Base-by-base conservation (phyloP, 257 asterid species). In the Gynochthodes officinalis region DNA sequence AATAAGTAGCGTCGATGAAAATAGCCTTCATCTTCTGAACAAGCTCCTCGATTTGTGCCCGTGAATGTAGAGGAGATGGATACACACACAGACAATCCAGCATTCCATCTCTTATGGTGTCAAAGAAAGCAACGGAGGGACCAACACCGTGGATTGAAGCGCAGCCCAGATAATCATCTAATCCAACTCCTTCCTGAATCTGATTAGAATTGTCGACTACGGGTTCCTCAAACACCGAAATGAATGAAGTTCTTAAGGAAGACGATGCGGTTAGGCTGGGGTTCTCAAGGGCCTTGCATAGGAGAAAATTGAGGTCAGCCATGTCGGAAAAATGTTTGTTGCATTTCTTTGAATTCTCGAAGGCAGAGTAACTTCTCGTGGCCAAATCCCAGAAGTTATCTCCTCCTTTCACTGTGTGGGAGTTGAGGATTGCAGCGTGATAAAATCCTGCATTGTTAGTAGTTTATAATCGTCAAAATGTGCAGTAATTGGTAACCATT, bases 141-240 rank as follows among this genome's bases (percentile, higher is more conserved):
- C 96, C 96, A 7, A 88, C 81, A 9, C 96, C 92, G 64, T 90
- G 96, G 43, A 66, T 55, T 0, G 96, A 83, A 35, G 96, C 85
- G 72, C 95, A 90, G 15, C 92, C 96, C 73, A 90, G 28, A 77
- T 83, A 90, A 77, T 86, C 94, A 52, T 82, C 86, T 33, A 77
- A 82, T 19, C 88, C 96, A 25, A 88, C 69, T 25, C 49, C 64
- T 2, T 37, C 67, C 82, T 82, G 87, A 30, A 64, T 30, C 1
- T 69, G 28, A 7, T 32, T 15, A 52, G 88, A 64, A 48, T 78
- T 67, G 37, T 90, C 90, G 25, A 86, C 28, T 57, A 87, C 93
- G 25, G 93, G 90, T 30, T 89, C 96, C 78, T 89, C 96, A 16
- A 88, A 90, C 27, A 90, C 96, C 8, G 90, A 68, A 42, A 90